These are phyloP conservation scores for Neurospora sp. DNA, from an alignment of 495 filamentous ascomycete species.

Conservation along the genomic window DNA sequence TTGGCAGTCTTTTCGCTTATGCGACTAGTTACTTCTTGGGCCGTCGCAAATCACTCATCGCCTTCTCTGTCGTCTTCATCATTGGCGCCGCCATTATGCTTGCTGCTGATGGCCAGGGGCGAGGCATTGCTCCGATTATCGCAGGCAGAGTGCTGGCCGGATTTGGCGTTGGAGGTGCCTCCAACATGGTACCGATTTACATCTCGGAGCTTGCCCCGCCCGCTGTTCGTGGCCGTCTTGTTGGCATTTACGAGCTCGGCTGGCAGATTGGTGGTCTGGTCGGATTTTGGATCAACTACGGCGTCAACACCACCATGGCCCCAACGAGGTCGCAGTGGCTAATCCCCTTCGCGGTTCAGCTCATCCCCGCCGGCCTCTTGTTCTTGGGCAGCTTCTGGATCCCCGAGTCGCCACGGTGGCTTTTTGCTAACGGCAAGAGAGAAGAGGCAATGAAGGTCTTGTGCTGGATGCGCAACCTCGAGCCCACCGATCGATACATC, in stretches of 20 bases:
- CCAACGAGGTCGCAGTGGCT: conserved; percentile 41
- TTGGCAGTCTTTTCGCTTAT: conserved; percentile 55
- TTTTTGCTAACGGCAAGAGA: conserved; percentile 44
- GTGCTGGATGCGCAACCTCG: conserved; percentile 54
- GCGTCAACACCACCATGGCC: conserved; percentile 35
- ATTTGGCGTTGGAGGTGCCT: conserved; percentile 41
- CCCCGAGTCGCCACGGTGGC: conserved; percentile 55
- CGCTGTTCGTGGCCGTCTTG: conserved; percentile 42
- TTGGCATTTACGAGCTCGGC: conserved; percentile 60
- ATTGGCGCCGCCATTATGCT: conserved; percentile 56
- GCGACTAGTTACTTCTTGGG: conserved; percentile 46
- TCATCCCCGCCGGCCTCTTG: conserved; percentile 44
- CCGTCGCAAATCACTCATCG: conserved; percentile 42
- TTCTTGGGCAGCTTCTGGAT: conserved; percentile 40
- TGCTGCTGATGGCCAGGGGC: conserved; percentile 39
- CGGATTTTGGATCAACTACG: conserved; percentile 65
- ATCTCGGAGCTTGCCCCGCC: conserved; percentile 48
- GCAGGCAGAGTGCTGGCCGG: conserved; percentile 44
- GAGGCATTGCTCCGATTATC: conserved; percentile 53
- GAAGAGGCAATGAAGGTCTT: conserved; percentile 49
- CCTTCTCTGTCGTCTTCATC: conserved; percentile 47
- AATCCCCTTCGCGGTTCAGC: conserved; percentile 47
- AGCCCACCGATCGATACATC: conserved; percentile 51
- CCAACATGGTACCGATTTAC: conserved; percentile 46
- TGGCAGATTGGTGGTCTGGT: conserved; percentile 65